A percentile compares a stretch with the other conserved stretches of the same genome.
Evolutionary conservation across 768 basidiomycete species (phyloP).

Genomic region (Termitomyces titanicus): DNA sequence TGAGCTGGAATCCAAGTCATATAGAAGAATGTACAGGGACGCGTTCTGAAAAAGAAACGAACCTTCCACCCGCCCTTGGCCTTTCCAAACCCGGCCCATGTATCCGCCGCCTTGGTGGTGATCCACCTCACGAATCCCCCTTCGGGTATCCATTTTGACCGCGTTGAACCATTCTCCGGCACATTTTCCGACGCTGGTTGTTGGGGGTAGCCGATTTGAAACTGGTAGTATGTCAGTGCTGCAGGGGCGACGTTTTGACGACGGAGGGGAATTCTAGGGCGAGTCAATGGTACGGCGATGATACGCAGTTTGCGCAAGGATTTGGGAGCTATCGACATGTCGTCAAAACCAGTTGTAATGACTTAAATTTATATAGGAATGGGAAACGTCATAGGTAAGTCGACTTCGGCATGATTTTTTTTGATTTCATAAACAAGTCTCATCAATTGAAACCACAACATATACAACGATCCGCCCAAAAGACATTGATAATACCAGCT

Average conservation of each 20-base stretch:
- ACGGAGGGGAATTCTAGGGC: slow-evolving; percentile 19
- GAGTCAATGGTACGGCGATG: slow-evolving; percentile 43
- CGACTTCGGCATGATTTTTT: not conserved
- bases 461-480: too few relatives aligned
- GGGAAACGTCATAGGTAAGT: slow-evolving; percentile 9
- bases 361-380: not conserved
- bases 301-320: slow-evolving; percentile 37
- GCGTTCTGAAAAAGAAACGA: slow-evolving; percentile 23
- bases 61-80: slow-evolving; percentile 76
- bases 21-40: not conserved
- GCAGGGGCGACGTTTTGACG: not conserved
- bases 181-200: slow-evolving; percentile 4
- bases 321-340: slow-evolving; percentile 20
- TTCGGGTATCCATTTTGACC: slow-evolving; percentile 31
- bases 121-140: slow-evolving; percentile 47
- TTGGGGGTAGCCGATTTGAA: slow-evolving; percentile 31
- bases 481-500: too few relatives aligned
- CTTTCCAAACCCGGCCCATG: slow-evolving; percentile 70
- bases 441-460: too few relatives aligned
- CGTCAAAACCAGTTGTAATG: not conserved
- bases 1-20: slow-evolving; percentile 36
- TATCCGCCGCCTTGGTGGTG: slow-evolving; percentile 45
- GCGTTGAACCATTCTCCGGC: slow-evolving; percentile 21
- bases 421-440: too few relatives aligned
- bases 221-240: slow-evolving; percentile 39